These are phyloP conservation scores for Trichoderma gamsii DNA, from an alignment of 495 filamentous ascomycete genomes.

Conservation along the genomic window DNA sequence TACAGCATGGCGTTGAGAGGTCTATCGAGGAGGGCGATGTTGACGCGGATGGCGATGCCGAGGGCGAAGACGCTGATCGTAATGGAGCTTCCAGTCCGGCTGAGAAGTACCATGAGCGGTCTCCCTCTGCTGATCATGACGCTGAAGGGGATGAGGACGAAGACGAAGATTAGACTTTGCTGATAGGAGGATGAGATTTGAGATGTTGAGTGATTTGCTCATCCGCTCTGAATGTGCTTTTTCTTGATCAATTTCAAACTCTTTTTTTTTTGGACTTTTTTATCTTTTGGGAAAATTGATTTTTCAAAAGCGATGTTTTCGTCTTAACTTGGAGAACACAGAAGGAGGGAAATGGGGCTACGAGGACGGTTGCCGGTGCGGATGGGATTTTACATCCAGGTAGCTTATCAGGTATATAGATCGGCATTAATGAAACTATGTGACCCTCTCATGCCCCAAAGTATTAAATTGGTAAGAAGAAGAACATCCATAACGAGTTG, in stretches of 20 bases:
- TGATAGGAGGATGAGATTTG: background rate
- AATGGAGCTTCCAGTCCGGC: background rate
- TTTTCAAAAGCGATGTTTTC: slow-evolving; percentile 3
- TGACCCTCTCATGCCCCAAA: background rate
- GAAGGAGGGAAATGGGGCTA: background rate
- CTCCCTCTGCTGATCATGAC: slow-evolving; percentile 19
- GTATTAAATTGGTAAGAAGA: background rate
- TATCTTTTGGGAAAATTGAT: background rate
- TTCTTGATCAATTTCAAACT: too few species aligned
- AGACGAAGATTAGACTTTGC: slow-evolving; percentile 18
- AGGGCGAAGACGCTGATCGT: slow-evolving; percentile 16
- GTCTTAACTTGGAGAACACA: background rate
- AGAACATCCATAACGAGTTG: too few species aligned
- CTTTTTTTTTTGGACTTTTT: background rate
- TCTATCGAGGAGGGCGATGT: slow-evolving; percentile 15
- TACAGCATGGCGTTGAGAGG: slow-evolving; percentile 8
- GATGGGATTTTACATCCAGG: background rate
- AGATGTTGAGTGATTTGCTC: background rate
- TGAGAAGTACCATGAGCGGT: background rate
- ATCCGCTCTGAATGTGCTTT: too few species aligned
- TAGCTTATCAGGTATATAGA: slow-evolving; percentile 2
- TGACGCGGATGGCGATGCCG: slow-evolving; percentile 14
- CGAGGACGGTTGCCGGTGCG: background rate
- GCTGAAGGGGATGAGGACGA: slow-evolving; percentile 27
- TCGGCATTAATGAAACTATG: slow-evolving; percentile 5